A percentile compares a stretch with the other conserved stretches of the same genome.
Evolutionary conservation across 2,329 filamentous ascomycete species (phyloP).

Genomic region (Fusarium sulawesiense): DNA sequence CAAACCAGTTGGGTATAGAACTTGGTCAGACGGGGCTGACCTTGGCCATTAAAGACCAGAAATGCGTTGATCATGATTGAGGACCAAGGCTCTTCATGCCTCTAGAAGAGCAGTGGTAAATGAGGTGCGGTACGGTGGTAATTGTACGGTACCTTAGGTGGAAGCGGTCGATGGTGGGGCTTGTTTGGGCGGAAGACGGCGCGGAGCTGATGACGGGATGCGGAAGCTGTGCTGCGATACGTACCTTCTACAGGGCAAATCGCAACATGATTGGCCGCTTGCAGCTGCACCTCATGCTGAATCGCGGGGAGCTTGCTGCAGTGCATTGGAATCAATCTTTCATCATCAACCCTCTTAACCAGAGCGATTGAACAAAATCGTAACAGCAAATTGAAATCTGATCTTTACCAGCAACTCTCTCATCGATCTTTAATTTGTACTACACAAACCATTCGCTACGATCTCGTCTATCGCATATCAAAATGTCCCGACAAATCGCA

Average conservation of each 20-base stretch:
- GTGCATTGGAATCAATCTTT: slow-evolving; percentile 16
- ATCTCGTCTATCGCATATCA: slow-evolving; percentile 8
- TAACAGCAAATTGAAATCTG: neutral
- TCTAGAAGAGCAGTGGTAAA: slow-evolving; percentile 6
- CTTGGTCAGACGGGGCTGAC: slow-evolving; percentile 95
- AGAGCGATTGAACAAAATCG: slow-evolving; percentile 15
- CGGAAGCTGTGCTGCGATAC: slow-evolving; percentile 24
- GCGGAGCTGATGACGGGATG: slow-evolving; percentile 33
- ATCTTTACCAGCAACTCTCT: neutral
- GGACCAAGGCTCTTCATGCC: slow-evolving; percentile 37
- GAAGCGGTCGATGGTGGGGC: slow-evolving; percentile 40
- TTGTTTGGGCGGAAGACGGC: slow-evolving; percentile 13
- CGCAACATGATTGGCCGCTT: slow-evolving; percentile 25
- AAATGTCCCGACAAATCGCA: slow-evolving; percentile 51
- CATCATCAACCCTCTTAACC: slow-evolving; percentile 13
- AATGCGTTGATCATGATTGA: slow-evolving; percentile 94
- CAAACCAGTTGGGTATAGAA: slow-evolving; percentile 96
- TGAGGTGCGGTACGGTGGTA: neutral
- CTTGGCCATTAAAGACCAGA: slow-evolving; percentile 97
- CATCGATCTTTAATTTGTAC: neutral
- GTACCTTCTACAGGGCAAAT: slow-evolving; percentile 28
- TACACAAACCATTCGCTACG: neutral
- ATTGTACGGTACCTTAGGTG: slow-evolving; percentile 7
- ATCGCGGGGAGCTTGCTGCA: slow-evolving; percentile 31
- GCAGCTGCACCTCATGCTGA: slow-evolving; percentile 18